Percentiles rank a stretch among this genome's conserved stretches.
Evolutionary conservation across 164 flowering plant genomes (phyloP).

Genomic region (Vitis vinifera): ASM3070453v1 NC_081810.1:23299501-23300000

Average conservation of each 20-base stretch:
- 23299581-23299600: too few relatives aligned
- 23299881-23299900: too few relatives aligned
- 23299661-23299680: constrained; percentile 22
- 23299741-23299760: constrained; percentile 15
- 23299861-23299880: neutral
- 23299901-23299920: neutral
- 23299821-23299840: neutral
- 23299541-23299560: too few relatives aligned
- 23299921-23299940: neutral
- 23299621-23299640: constrained; percentile 2
- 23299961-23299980: neutral
- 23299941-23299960: neutral
- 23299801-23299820: constrained; percentile 21
- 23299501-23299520: too few relatives aligned
- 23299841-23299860: constrained; percentile 1
- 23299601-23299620: neutral
- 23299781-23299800: constrained; percentile 21
- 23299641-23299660: constrained; percentile 27
- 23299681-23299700: constrained; percentile 21
- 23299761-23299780: constrained; percentile 12
- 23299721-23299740: constrained; percentile 22
- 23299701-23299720: constrained; percentile 19
- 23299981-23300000: constrained; percentile 18
- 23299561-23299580: too few relatives aligned
- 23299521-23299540: too few relatives aligned